phyloP scores from a whole-genome alignment of 2,329 filamentous ascomycete genomes.

The Cladosporium velox region DNA sequence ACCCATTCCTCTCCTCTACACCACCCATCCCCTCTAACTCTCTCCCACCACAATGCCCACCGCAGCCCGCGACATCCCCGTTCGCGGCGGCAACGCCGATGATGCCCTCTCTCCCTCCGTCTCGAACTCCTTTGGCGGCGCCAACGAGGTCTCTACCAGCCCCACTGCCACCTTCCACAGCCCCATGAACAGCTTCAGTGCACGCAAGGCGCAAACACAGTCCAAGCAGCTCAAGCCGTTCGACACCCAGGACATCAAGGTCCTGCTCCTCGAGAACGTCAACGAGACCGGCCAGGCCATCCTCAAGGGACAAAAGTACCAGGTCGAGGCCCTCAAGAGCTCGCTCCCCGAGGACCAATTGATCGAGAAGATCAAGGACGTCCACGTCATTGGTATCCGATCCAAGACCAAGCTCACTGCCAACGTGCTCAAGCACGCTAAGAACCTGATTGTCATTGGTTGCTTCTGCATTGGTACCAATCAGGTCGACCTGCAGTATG shows the following conservation, averaged over 20 bases:
- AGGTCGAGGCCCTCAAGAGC: slow-evolving; percentile 88
- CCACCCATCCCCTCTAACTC: background rate
- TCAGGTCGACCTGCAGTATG: slow-evolving; percentile 84
- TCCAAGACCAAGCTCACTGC: slow-evolving; percentile 95
- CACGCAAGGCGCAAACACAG: slow-evolving; percentile 40
- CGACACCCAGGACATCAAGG: slow-evolving; percentile 93
- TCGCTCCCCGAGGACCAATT: slow-evolving; percentile 90
- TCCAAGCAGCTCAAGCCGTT: slow-evolving; percentile 90
- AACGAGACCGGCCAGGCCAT: slow-evolving; percentile 88
- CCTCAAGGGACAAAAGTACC: slow-evolving; percentile 82
- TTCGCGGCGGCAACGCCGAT: slow-evolving; percentile 30
- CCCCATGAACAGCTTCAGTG: slow-evolving; percentile 57
- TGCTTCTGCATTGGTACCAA: slow-evolving; percentile 99
- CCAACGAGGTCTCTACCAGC: slow-evolving; percentile 69
- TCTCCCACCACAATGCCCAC: slow-evolving; percentile 34
- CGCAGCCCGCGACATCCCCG: slow-evolving; percentile 38
- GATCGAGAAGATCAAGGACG: slow-evolving; percentile 96
- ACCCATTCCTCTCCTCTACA: background rate
- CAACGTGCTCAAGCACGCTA: slow-evolving; percentile 81
- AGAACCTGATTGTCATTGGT: slow-evolving; percentile 91
- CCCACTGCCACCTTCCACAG: slow-evolving; percentile 76
- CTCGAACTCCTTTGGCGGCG: slow-evolving; percentile 39
- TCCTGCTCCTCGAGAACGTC: slow-evolving; percentile 92
- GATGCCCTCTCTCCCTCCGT: slow-evolving; percentile 30
- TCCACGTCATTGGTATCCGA: slow-evolving; percentile 96